Evolutionary conservation across 1,284 basidiomycete genomes (phyloP).

Genomic region (Ustilago shanxiensis): DNA sequence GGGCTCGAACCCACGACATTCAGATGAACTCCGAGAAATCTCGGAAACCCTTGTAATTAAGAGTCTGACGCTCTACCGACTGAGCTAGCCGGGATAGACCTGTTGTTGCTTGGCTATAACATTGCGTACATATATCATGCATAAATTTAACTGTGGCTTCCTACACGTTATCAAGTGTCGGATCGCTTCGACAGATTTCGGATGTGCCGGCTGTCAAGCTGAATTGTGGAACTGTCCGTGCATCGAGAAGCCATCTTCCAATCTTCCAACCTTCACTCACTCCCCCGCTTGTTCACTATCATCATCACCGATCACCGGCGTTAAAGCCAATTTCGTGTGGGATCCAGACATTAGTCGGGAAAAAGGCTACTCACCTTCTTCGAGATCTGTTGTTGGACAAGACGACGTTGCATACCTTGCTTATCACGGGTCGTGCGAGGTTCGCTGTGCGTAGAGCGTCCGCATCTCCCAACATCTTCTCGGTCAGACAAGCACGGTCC

Average conservation of each 20-base stretch:
- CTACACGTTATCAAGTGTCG: neutral
- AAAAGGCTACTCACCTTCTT: neutral
- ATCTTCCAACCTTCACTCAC: neutral
- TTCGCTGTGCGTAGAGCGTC: neutral
- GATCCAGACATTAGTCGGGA: too few species aligned
- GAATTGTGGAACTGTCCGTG: neutral
- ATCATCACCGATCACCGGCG: neutral
- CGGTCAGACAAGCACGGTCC: neutral
- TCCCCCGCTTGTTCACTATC: neutral
- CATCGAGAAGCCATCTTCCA: constrained; percentile 4
- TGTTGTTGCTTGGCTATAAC: neutral
- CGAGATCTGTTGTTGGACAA: neutral
- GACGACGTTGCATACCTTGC: neutral
- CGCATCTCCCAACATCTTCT: neutral
- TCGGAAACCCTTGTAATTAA: constrained; percentile 59
- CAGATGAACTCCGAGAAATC: constrained; percentile 48
- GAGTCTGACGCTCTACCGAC: constrained; percentile 71
- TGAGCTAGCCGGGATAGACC: constrained; percentile 69
- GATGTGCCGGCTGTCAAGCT: neutral
- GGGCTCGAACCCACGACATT: constrained; percentile 70
- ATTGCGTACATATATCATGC: neutral
- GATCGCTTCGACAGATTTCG: neutral
- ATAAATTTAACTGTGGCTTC: too few species aligned
- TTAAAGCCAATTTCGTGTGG: too few species aligned
- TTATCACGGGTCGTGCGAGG: neutral